A percentile compares a stretch with the other conserved stretches of the same genome.
Evolutionary conservation across 2,329 filamentous ascomycete species (phyloP).

Genomic region (Myriangium duriaei): DNA sequence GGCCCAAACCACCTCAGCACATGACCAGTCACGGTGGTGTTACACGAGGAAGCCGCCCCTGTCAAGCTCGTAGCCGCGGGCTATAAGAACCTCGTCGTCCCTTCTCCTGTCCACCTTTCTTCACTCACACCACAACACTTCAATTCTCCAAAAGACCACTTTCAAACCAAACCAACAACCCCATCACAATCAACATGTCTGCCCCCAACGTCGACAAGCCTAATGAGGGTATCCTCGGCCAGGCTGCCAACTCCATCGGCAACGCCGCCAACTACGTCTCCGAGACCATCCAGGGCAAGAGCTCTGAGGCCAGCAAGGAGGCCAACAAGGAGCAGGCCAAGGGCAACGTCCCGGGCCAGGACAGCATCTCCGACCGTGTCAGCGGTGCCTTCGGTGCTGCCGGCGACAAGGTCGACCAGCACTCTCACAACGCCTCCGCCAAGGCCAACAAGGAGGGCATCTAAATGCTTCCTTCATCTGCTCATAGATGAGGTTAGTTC

Average conservation of each 20-base stretch:
- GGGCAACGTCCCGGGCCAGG: conserved; percentile 48
- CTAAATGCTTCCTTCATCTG: conserved; percentile 15
- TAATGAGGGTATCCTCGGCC: conserved; percentile 31
- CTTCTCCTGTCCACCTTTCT: not conserved
- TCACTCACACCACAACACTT: not conserved
- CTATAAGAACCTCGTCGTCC: conserved; percentile 1
- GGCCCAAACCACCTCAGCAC: not conserved
- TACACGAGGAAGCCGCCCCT: too few relatives aligned
- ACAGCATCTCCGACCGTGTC: conserved; percentile 40
- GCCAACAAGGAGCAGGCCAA: conserved; percentile 48
- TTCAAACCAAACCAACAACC: conserved; percentile 13
- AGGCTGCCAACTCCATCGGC: conserved; percentile 18
- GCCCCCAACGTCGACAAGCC: conserved; percentile 32
- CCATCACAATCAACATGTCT: conserved; percentile 27
- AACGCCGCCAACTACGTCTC: conserved; percentile 58
- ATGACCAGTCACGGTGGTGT: too few relatives aligned
- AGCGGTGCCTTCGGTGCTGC: conserved; percentile 40
- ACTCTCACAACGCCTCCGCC: conserved; percentile 37
- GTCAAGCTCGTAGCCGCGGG: not conserved
- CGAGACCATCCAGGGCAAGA: conserved; percentile 48
- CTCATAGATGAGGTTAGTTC: too few relatives aligned
- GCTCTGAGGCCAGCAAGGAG: conserved; percentile 50
- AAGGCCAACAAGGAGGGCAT: conserved; percentile 36
- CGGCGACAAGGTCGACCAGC: conserved; percentile 41
- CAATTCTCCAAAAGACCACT: not conserved